These are phyloP conservation scores for Diplodia mutila DNA, from an alignment of 2,329 filamentous ascomycete genomes.

Conservation along the genomic window DNA sequence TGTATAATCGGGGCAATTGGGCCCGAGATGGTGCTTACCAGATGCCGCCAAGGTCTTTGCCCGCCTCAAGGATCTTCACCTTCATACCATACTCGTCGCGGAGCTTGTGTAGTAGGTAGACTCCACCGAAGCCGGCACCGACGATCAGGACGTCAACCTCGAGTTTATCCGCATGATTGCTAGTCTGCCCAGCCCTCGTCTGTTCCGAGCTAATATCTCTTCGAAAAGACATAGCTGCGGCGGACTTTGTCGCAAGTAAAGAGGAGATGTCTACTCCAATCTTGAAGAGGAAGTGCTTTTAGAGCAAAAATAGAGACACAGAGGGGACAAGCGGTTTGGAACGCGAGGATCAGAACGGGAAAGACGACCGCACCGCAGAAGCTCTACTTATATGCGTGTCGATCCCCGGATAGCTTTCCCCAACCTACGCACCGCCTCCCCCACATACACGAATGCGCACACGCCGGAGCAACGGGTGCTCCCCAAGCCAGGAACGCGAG, in stretches of 20 bases:
- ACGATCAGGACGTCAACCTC: conserved; percentile 45
- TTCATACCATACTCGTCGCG: conserved; percentile 45
- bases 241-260: not conserved
- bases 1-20: not conserved
- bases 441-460: not conserved
- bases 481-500: conserved; percentile 4
- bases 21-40: conserved; percentile 30
- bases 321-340: too few species aligned
- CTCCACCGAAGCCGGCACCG: conserved; percentile 48
- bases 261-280: not conserved
- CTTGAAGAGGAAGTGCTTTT: too few species aligned
- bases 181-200: not conserved
- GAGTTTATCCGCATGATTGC: conserved; percentile 31
- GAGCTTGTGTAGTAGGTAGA: conserved; percentile 48
- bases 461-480: conserved; percentile 1
- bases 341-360: not conserved
- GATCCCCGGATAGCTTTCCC: not conserved
- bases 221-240: conserved; percentile 10
- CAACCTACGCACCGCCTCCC: not conserved
- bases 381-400: conserved; percentile 7
- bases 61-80: conserved; percentile 47
- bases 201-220: conserved; percentile 1
- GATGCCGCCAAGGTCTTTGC: conserved; percentile 48
- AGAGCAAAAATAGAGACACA: too few species aligned
- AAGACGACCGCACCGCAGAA: not conserved